A percentile compares a stretch with the other conserved stretches of the same genome.
Conservation (phyloP, 78 protist genomes). For the Parvularia atlantis region DNA sequence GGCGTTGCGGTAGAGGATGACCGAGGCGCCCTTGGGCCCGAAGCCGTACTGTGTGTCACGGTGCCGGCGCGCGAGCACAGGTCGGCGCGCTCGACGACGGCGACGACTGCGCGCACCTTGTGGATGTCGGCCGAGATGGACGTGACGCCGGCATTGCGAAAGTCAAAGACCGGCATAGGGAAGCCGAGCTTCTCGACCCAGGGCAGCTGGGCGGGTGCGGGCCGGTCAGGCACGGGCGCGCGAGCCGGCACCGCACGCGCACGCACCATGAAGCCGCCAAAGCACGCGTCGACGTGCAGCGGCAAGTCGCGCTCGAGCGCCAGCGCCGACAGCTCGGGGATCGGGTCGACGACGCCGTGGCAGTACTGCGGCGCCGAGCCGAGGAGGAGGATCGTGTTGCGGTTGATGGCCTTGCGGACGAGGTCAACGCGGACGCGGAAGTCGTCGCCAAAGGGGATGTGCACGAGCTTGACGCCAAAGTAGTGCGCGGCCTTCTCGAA, state of each 20-base stretch:
- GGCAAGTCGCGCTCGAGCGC: constrained; percentile 1
- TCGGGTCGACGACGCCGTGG: constrained; percentile 31
- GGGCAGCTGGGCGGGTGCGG: not conserved
- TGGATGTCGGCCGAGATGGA: constrained; percentile 47
- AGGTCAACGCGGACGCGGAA: not conserved
- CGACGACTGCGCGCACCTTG: too few relatives aligned
- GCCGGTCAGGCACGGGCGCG: not conserved
- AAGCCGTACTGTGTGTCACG: too few relatives aligned
- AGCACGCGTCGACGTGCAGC: constrained; percentile 39
- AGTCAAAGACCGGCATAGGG: constrained; percentile 8
- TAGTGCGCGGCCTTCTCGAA: constrained; percentile 33
- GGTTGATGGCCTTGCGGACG: not conserved
- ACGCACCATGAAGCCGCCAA: constrained; percentile 39
- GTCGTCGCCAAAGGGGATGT: not conserved
- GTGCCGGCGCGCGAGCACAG: too few relatives aligned
- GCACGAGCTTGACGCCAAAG: constrained; percentile 9
- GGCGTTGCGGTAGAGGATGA: constrained; percentile 17
- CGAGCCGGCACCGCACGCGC: not conserved
- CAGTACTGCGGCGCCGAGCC: constrained; percentile 33
- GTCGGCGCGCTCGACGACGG: too few relatives aligned
- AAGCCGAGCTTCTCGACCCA: constrained; percentile 8
- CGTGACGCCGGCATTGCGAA: constrained; percentile 35
- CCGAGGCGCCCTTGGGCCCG: constrained; percentile 30
- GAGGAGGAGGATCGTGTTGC: constrained; percentile 21
- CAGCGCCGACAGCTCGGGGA: constrained; percentile 2